These are phyloP conservation scores for Alternaria atra DNA, from an alignment of 2,329 filamentous ascomycete species.

Conservation along the genomic window DNA sequence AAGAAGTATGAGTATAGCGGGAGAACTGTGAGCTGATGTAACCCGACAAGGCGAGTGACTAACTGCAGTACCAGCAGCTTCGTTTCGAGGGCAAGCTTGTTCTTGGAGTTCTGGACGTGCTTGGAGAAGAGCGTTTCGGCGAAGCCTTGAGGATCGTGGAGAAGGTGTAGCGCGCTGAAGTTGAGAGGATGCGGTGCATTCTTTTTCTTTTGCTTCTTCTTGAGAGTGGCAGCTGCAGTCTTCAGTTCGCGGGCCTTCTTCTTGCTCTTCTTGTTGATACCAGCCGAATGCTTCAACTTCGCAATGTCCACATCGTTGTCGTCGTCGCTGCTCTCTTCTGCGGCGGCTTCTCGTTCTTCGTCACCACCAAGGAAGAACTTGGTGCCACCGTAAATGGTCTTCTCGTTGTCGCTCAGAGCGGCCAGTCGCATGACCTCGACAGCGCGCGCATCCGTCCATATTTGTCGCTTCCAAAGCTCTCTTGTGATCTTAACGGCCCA, in stretches of 20 bases:
- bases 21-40: conserved; percentile 91
- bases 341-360: conserved; percentile 89
- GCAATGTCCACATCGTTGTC: conserved; percentile 78
- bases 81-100: conserved; percentile 85
- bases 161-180: conserved; percentile 92
- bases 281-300: conserved; percentile 82
- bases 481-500: conserved; percentile 97
- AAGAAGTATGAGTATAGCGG: conserved; percentile 82
- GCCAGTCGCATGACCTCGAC: conserved; percentile 99
- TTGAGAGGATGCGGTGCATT: conserved; percentile 86
- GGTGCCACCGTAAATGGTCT: conserved; percentile 86
- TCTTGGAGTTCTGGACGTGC: conserved; percentile 86
- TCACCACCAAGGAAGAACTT: conserved; percentile 96
- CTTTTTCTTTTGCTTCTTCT: conserved; percentile 85
- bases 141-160: conserved; percentile 94
- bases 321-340: conserved; percentile 82
- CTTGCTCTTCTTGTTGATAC: conserved; percentile 95
- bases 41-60: conserved; percentile 86
- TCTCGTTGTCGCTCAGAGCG: conserved; percentile 86
- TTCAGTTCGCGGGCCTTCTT: conserved; percentile 83
- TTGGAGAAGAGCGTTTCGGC: conserved; percentile 89
- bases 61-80: conserved; percentile 91
- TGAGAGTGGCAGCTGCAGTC: conserved; percentile 82
- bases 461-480: conserved; percentile 94
- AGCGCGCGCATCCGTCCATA: conserved; percentile 93